Conservation (phyloP, 176 grass and related monocot genomes). For the Triticum dicoccoides region DNA sequence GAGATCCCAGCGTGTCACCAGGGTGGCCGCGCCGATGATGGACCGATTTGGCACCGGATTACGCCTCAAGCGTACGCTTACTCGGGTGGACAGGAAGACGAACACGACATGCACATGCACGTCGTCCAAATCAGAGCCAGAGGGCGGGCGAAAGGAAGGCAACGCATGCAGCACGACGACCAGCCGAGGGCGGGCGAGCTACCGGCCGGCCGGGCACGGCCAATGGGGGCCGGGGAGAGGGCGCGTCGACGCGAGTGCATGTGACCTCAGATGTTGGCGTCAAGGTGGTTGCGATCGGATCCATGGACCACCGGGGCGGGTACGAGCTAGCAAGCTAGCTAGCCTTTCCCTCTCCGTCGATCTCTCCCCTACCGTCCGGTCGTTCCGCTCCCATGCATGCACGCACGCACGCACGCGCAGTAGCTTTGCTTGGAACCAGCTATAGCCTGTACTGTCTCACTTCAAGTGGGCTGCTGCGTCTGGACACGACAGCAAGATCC, state of each 20-base stretch:
- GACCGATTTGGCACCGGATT: not conserved
- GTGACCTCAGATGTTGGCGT: conserved; percentile 50
- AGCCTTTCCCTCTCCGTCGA: not conserved
- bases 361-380: not conserved
- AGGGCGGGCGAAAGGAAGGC: not conserved
- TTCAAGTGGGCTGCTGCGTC: conserved; percentile 51
- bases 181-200: not conserved
- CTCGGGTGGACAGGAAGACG: not conserved
- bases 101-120: not conserved
- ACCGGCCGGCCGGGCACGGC: not conserved
- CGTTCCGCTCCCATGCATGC: conserved; percentile 3
- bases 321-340: not conserved
- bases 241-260: not conserved
- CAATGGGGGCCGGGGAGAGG: not conserved
- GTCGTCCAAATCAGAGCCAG: not conserved
- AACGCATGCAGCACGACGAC: not conserved
- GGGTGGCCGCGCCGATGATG: not conserved
- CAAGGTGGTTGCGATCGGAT: conserved; percentile 42
- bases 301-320: conserved; percentile 5
- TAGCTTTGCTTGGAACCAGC: not conserved
- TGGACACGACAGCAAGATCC: conserved; percentile 37
- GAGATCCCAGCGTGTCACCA: not conserved
- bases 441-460: conserved; percentile 48
- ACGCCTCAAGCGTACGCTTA: not conserved
- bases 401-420: not conserved